Conservation (phyloP, 352 stramenopile species). For the Albugo candida region DNA sequence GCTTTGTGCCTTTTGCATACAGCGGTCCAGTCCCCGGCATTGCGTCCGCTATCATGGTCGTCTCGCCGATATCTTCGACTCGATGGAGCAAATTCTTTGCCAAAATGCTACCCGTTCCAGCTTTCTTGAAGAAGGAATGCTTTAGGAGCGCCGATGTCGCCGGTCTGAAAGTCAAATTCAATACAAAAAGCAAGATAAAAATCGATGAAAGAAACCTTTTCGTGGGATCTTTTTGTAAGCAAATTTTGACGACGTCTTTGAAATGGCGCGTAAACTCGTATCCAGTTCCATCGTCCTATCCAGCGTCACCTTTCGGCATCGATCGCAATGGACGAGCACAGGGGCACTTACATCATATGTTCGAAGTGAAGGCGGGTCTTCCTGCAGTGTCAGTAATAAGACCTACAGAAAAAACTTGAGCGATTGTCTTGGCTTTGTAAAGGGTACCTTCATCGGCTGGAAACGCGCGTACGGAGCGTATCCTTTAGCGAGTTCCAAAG, state of each 20-base stretch:
- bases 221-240: slow-evolving; percentile 70
- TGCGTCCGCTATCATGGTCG: slow-evolving; percentile 69
- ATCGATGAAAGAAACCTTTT: slow-evolving; percentile 29
- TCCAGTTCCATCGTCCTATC: slow-evolving; percentile 58
- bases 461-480: slow-evolving; percentile 96
- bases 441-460: slow-evolving; percentile 98
- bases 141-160: slow-evolving; percentile 66
- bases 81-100: slow-evolving; percentile 43
- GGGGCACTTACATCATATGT: slow-evolving; percentile 62
- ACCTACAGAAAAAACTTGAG: slow-evolving; percentile 18
- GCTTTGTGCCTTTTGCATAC: slow-evolving; percentile 65
- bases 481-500: slow-evolving; percentile 95
- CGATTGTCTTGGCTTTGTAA: slow-evolving; percentile 8
- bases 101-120: slow-evolving; percentile 42
- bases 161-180: slow-evolving; percentile 16
- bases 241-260: slow-evolving; percentile 79
- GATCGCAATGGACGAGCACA: background rate
- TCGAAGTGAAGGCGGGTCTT: slow-evolving; percentile 85
- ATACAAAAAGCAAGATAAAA: background rate
- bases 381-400: slow-evolving; percentile 90
- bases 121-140: slow-evolving; percentile 82
- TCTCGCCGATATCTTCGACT: slow-evolving; percentile 78
- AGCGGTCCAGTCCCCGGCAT: slow-evolving; percentile 65
- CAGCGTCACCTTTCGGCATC: background rate
- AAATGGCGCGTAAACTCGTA: slow-evolving; percentile 74